phyloP scores from a whole-genome alignment of 2,329 filamentous ascomycete species.

The Arthrinium phaeospermum region DNA sequence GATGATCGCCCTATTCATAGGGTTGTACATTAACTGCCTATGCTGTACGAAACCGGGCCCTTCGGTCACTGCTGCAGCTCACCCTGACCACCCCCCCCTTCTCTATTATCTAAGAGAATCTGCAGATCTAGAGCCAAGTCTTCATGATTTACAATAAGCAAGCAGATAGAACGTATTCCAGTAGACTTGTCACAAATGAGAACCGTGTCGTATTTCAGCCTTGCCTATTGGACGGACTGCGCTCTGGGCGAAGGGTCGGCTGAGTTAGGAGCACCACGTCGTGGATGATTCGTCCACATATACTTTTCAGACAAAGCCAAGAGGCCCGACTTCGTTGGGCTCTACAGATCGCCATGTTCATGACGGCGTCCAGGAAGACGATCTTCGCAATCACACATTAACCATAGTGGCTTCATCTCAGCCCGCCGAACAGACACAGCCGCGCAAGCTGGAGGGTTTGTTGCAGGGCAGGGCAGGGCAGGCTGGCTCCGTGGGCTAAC shows the following conservation, averaged over 20 bases:
- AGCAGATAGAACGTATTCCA: background rate
- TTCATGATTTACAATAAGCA: background rate
- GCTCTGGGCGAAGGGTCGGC: background rate
- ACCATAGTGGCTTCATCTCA: background rate
- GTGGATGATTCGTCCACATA: conserved; percentile 5
- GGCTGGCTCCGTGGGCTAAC: background rate
- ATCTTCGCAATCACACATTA: background rate
- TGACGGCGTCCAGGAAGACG: background rate
- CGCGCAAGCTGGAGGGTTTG: background rate
- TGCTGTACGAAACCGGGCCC: background rate
- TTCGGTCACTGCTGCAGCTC: conserved; percentile 1
- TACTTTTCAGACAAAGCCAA: background rate
- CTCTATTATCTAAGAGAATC: background rate
- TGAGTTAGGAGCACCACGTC: background rate
- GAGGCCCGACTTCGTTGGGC: background rate
- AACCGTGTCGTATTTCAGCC: background rate
- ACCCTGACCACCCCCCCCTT: background rate
- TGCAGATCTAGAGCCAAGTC: conserved; percentile 1
- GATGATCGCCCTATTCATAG: background rate
- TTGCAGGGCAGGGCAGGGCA: background rate
- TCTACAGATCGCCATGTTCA: background rate
- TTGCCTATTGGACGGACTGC: background rate
- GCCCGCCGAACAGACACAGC: background rate
- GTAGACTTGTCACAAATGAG: background rate
- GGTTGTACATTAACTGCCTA: background rate